phyloP scores from a whole-genome alignment of 108 stramenopile genomes.

The Nitzschia palea region DNA sequence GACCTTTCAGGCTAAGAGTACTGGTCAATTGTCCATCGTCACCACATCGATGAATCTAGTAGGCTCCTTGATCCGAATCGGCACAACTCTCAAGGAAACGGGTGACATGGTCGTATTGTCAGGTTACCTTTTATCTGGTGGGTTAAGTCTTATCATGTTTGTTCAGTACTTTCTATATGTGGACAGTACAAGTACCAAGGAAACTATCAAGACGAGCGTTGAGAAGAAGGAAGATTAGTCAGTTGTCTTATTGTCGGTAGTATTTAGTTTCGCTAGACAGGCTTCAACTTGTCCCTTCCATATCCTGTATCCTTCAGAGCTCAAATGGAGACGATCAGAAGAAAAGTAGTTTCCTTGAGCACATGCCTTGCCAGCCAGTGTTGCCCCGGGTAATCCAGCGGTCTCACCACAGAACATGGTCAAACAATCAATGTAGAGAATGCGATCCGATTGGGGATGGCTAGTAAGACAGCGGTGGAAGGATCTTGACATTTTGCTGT shows the following conservation, averaged over 20 bases:
- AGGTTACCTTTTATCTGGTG: constrained; percentile 47
- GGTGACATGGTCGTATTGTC: constrained; percentile 70
- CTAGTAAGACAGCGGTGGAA: constrained; percentile 44
- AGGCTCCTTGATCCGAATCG: constrained; percentile 63
- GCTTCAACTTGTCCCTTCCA: constrained; percentile 61
- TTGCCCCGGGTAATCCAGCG: constrained; percentile 47
- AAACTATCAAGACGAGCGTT: constrained; percentile 32
- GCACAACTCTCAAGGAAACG: constrained; percentile 76
- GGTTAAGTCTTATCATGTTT: constrained; percentile 57
- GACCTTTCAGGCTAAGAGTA: constrained; percentile 63
- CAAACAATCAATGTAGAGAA: constrained; percentile 66
- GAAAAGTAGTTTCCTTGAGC: constrained; percentile 60
- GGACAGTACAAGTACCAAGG: constrained; percentile 46
- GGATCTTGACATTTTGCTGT: constrained; percentile 55
- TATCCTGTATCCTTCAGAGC: constrained; percentile 56
- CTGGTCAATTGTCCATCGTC: constrained; percentile 70
- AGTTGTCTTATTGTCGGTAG: background rate
- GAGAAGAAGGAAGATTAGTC: constrained; percentile 57
- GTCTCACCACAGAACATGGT: constrained; percentile 71
- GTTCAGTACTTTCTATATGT: constrained; percentile 63
- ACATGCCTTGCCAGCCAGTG: constrained; percentile 53
- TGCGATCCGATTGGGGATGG: constrained; percentile 19
- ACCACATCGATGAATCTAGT: constrained; percentile 67
- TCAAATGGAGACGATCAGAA: constrained; percentile 70
- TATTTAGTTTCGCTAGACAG: constrained; percentile 7